Evolutionary conservation across 768 basidiomycete genomes (phyloP).

Genomic region (Boletus pseudo-olivaceus): DNA sequence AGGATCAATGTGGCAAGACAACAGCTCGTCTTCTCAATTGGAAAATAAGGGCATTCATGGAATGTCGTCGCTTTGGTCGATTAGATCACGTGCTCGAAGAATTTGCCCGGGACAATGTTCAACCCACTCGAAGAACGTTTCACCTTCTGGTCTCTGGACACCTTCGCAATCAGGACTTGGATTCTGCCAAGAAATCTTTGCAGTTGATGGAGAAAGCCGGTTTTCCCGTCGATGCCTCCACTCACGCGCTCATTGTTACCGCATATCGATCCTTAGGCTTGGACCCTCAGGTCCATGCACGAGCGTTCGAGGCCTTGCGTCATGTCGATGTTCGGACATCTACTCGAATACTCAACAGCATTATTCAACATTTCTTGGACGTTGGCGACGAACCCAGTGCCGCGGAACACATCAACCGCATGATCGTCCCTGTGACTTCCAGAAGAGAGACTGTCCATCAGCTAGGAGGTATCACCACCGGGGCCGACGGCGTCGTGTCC

Average conservation of each 20-base stretch:
- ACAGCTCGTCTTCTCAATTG: slow-evolving; percentile 66
- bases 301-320: slow-evolving; percentile 46
- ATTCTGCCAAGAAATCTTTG: slow-evolving; percentile 51
- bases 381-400: slow-evolving; percentile 46
- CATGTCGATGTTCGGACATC: slow-evolving; percentile 38
- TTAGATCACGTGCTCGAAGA: slow-evolving; percentile 47
- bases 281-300: slow-evolving; percentile 50
- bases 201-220: slow-evolving; percentile 55
- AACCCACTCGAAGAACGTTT: slow-evolving; percentile 60
- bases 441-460: slow-evolving; percentile 21
- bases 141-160: slow-evolving; percentile 66
- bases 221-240: slow-evolving; percentile 50
- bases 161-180: slow-evolving; percentile 64
- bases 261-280: slow-evolving; percentile 59
- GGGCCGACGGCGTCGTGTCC: slow-evolving; percentile 26
- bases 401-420: slow-evolving; percentile 46
- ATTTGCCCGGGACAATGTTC: slow-evolving; percentile 44
- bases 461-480: slow-evolving; percentile 27
- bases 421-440: slow-evolving; percentile 41
- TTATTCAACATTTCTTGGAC: slow-evolving; percentile 63
- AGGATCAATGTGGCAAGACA: slow-evolving; percentile 44
- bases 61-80: slow-evolving; percentile 45
- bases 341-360: slow-evolving; percentile 61
- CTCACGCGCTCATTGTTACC: slow-evolving; percentile 56
- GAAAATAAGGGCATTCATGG: slow-evolving; percentile 59